A percentile compares a stretch with the other conserved stretches of the same genome.
These are phyloP conservation scores for Backusella liffmaniae DNA, from an alignment of 192 early-diverging fungal species.

Conservation along the genomic window DNA sequence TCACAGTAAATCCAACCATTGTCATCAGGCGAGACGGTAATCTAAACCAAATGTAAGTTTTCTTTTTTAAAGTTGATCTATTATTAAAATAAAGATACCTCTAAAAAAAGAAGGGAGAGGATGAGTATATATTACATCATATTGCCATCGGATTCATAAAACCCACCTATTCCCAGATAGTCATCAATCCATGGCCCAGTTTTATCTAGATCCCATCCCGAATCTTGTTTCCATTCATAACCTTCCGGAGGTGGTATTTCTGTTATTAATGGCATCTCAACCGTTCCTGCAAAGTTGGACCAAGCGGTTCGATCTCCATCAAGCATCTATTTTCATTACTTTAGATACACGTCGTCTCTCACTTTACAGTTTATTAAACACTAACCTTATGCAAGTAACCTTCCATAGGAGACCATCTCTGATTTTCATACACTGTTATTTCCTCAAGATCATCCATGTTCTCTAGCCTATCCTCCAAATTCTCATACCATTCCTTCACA, in stretches of 20 bases:
- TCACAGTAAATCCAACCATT: conserved; percentile 43
- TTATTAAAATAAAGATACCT: neutral
- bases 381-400: neutral
- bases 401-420: neutral
- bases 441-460: neutral
- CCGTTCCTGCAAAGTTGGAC: conserved; percentile 32
- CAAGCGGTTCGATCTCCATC: conserved; percentile 28
- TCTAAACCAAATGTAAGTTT: neutral
- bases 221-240: conserved; percentile 34
- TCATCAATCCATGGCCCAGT: conserved; percentile 38
- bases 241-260: conserved; percentile 24
- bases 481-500: conserved; percentile 7
- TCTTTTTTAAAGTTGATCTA: too few relatives aligned
- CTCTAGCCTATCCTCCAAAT: neutral
- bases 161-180: conserved; percentile 26
- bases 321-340: conserved; percentile 11
- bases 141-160: too few relatives aligned
- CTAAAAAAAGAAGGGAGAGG: neutral
- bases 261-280: conserved; percentile 5
- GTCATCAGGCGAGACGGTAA: conserved; percentile 32
- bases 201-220: conserved; percentile 32
- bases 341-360: neutral
- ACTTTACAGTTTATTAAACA: neutral
- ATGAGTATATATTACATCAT: neutral
- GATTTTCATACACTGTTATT: conserved; percentile 33